These are phyloP conservation scores for Lactarius pseudohatsudake DNA, from an alignment of 768 basidiomycete species.

Conservation along the genomic window DNA sequence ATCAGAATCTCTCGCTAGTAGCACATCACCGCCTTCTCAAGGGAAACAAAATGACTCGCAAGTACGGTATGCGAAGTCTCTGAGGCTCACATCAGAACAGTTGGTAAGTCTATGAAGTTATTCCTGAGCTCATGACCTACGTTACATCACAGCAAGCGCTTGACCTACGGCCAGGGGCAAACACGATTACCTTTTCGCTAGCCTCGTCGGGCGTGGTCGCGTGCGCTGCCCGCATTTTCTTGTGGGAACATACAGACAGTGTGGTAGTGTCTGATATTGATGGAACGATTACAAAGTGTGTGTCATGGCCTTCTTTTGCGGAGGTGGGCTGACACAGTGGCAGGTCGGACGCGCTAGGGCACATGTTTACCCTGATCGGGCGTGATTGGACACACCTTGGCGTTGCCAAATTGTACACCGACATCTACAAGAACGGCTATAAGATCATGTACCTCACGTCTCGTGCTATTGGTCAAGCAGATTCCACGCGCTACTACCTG, in stretches of 20 bases:
- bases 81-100: constrained; percentile 92
- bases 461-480: constrained; percentile 96
- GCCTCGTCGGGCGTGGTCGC: constrained; percentile 78
- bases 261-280: constrained; percentile 98
- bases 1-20: constrained; percentile 1
- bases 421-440: constrained; percentile 94
- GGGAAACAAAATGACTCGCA: constrained; percentile 15
- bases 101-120: constrained; percentile 53
- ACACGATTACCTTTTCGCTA: constrained; percentile 91
- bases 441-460: constrained; percentile 98
- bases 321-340: background rate
- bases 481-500: constrained; percentile 92
- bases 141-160: constrained; percentile 65
- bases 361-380: constrained; percentile 96
- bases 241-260: constrained; percentile 90
- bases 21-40: constrained; percentile 10
- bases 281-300: constrained; percentile 97
- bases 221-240: constrained; percentile 89
- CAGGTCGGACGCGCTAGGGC: constrained; percentile 94
- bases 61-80: constrained; percentile 84
- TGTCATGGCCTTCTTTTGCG: constrained; percentile 5
- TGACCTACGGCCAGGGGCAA: constrained; percentile 81
- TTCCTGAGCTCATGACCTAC: background rate
- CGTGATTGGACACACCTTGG: constrained; percentile 98
- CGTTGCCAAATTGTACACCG: constrained; percentile 95